Conservation (phyloP, 768 basidiomycete species). For the Russula griseocarnosa region DNA sequence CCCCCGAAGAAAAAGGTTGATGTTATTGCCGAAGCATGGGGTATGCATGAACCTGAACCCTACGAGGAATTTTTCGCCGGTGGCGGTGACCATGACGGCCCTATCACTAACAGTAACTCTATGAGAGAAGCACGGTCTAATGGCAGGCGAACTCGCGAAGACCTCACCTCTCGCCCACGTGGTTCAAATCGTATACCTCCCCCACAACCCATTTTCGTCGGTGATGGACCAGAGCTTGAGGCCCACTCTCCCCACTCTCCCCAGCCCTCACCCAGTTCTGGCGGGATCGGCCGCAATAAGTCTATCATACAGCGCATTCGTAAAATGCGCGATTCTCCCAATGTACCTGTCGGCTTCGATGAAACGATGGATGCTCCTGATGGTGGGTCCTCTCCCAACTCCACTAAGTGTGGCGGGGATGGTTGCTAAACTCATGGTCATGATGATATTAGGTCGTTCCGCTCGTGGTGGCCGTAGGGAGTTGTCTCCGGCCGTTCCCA, state of each 20-base stretch:
- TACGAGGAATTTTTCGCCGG: slow-evolving; percentile 88
- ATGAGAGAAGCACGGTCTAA: slow-evolving; percentile 23
- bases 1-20: slow-evolving; percentile 83
- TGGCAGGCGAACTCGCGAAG: slow-evolving; percentile 44
- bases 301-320: slow-evolving; percentile 86
- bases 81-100: slow-evolving; percentile 55
- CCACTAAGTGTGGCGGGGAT: slow-evolving; percentile 34
- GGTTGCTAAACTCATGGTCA: slow-evolving; percentile 62
- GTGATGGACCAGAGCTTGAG: slow-evolving; percentile 31
- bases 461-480: slow-evolving; percentile 43
- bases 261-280: slow-evolving; percentile 37
- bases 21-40: slow-evolving; percentile 90
- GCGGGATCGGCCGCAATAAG: slow-evolving; percentile 64
- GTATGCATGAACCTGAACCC: slow-evolving; percentile 87
- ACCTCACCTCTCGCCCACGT: slow-evolving; percentile 34
- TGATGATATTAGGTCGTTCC: slow-evolving; percentile 71
- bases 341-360: slow-evolving; percentile 59
- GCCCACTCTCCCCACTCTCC: slow-evolving; percentile 43
- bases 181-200: slow-evolving; percentile 61
- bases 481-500: slow-evolving; percentile 32
- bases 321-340: slow-evolving; percentile 83
- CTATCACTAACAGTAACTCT: slow-evolving; percentile 44
- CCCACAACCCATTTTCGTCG: slow-evolving; percentile 75
- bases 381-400: slow-evolving; percentile 42
- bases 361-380: slow-evolving; percentile 40